A percentile compares a stretch with the other conserved stretches of the same genome.
Conservation (phyloP, 495 filamentous ascomycete species). For the Copromyces sp. region DNA sequence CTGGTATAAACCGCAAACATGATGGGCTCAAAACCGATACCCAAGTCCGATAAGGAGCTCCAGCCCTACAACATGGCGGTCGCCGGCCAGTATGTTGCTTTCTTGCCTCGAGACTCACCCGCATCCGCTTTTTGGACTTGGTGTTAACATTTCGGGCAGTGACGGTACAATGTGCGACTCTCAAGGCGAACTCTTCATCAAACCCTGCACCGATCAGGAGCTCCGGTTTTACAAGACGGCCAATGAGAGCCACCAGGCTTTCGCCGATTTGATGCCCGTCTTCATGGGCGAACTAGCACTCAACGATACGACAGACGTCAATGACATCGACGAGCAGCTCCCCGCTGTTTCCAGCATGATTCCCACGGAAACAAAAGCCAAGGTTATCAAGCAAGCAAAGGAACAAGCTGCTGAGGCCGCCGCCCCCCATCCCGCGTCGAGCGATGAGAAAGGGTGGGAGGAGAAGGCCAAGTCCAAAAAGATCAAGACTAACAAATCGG, state of each 20-base stretch:
- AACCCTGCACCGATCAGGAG: slow-evolving; percentile 82
- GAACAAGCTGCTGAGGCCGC: slow-evolving; percentile 18
- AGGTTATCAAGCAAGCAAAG: slow-evolving; percentile 23
- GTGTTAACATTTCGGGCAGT: slow-evolving; percentile 35
- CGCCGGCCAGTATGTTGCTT: slow-evolving; percentile 79
- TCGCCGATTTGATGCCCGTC: slow-evolving; percentile 71
- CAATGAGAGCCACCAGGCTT: slow-evolving; percentile 48
- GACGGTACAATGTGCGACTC: slow-evolving; percentile 83
- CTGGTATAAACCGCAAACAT: slow-evolving; percentile 12
- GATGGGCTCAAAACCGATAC: slow-evolving; percentile 26
- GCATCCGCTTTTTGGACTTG: not conserved
- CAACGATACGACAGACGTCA: slow-evolving; percentile 31
- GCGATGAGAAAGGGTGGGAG: not conserved
- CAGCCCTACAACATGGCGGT: slow-evolving; percentile 71
- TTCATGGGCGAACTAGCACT: slow-evolving; percentile 70
- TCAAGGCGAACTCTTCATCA: slow-evolving; percentile 81
- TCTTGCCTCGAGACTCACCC: not conserved
- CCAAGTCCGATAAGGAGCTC: slow-evolving; percentile 47
- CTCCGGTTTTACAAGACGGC: slow-evolving; percentile 87
- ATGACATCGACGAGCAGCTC: slow-evolving; percentile 42
- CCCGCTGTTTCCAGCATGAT: slow-evolving; percentile 32
- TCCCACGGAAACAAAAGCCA: slow-evolving; percentile 31
- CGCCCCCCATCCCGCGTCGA: slow-evolving; percentile 18
- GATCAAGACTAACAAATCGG: slow-evolving; percentile 62
- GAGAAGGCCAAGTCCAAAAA: slow-evolving; percentile 32